These are phyloP conservation scores for Suillus paluster DNA, from an alignment of 768 basidiomycete genomes.

Conservation along the genomic window DNA sequence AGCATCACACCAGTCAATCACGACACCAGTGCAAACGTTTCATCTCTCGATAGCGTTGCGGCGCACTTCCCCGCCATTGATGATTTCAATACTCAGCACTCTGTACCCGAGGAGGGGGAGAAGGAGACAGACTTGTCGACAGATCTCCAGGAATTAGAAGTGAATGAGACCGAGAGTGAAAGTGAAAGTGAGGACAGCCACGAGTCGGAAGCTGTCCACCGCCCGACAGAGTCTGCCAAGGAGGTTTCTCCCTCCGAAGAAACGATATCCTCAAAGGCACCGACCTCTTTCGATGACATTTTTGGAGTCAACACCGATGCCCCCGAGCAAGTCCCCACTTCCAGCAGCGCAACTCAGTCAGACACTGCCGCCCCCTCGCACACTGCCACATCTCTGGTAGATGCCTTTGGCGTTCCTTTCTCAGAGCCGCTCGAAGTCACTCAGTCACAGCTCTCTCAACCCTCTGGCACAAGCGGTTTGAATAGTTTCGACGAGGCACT, in stretches of 20 bases:
- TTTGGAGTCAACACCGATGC: constrained; percentile 44
- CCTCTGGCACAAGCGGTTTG: constrained; percentile 33
- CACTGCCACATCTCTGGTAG: constrained; percentile 30
- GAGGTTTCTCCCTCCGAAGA: constrained; percentile 17
- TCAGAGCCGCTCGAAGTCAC: constrained; percentile 21
- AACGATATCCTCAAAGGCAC: constrained; percentile 5
- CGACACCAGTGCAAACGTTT: constrained; percentile 19
- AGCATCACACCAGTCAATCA: constrained; percentile 34
- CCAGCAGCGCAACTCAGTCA: constrained; percentile 19
- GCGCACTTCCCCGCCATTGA: constrained; percentile 45
- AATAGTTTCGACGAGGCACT: constrained; percentile 81
- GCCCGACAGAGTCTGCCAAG: constrained; percentile 2
- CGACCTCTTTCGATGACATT: constrained; percentile 58
- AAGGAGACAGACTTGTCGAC: constrained; percentile 56
- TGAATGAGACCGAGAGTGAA: constrained; percentile 59
- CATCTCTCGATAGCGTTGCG: constrained; percentile 31
- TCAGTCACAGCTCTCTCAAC: constrained; percentile 17
- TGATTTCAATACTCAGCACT: constrained; percentile 21
- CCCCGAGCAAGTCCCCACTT: constrained; percentile 26
- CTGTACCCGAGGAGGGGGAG: constrained; percentile 15
- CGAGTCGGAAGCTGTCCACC: constrained; percentile 20
- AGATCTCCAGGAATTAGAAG: constrained; percentile 62
- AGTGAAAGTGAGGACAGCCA: constrained; percentile 42
- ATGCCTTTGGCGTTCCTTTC: constrained; percentile 46
- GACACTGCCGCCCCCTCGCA: constrained; percentile 20